phyloP scores from a whole-genome alignment of 257 asterid genomes.

The Mitragyna speciosa region DNA sequence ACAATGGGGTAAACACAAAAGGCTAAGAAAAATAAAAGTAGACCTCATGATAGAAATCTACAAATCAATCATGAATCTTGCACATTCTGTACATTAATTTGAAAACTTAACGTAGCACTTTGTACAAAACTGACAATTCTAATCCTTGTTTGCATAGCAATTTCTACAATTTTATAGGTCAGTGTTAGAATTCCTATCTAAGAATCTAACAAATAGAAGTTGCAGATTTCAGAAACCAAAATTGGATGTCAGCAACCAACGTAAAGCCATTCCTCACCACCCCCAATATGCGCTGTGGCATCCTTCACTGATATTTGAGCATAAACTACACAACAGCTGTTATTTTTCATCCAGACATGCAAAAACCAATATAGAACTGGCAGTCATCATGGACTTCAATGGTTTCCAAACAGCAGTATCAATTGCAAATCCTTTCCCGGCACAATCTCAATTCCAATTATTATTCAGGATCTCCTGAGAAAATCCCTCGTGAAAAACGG shows the following conservation, averaged over 20 bases:
- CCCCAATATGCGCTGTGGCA: not conserved
- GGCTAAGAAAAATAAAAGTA: rapidly evolving
- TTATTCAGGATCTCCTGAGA: constrained; percentile 22
- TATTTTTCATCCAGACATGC: not conserved
- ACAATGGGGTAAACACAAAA: too few relatives aligned
- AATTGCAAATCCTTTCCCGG: constrained; percentile 24
- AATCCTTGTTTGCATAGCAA: not conserved
- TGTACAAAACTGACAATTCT: not conserved
- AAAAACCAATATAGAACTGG: not conserved
- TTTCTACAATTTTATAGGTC: not conserved
- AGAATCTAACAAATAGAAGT: not conserved
- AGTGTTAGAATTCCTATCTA: not conserved
- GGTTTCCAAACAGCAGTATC: not conserved
- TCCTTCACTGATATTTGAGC: not conserved
- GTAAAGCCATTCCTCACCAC: not conserved
- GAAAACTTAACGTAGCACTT: not conserved
- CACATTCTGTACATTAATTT: not conserved
- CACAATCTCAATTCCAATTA: not conserved
- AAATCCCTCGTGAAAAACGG: constrained; percentile 69
- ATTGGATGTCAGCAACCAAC: not conserved
- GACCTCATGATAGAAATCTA: too few relatives aligned
- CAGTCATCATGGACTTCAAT: not conserved
- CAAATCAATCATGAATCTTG: not conserved
- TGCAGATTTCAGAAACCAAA: not conserved
- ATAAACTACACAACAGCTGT: not conserved